Evolutionary conservation across 2,329 filamentous ascomycete genomes (phyloP), one percentile per base, ranked within the genome.

Genomic region (Lecanoromycetidae sp.): DNA sequence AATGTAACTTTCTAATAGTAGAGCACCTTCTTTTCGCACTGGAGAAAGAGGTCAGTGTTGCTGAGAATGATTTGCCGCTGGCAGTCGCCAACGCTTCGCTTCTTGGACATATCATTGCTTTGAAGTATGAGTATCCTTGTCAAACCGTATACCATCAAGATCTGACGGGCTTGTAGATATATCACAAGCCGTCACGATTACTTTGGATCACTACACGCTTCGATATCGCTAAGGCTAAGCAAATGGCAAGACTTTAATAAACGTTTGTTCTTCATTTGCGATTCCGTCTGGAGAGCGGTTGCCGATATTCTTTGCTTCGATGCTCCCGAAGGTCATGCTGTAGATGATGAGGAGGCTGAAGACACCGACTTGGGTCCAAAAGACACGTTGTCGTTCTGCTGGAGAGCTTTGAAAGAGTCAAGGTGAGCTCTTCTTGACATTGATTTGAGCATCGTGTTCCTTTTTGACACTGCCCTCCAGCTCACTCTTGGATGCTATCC

Each of bases 401-500:
- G 94, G 75, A 79, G 91, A 56, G 86, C 87, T 5, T 72, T 95
- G n/a, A 90, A 94, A 52, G 91, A 98, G 65, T 86, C 88, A 20
- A 94, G 86, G 83, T 87, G 67, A 51, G 65, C 46, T 50, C 17
- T 32, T 50, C 22, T 38, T 15, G 10, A 4, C 10, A 3, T 2
- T 8, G 13, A 7, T 25, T 2, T 23, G 13, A 38, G 17, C 6
- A 27, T 27, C 26, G 44, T 52, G 54, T 55, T n/a, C n/a, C n/a
- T n/a, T n/a, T n/a, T n/a, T 62, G 52, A 61, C 39, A 2, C 4
- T n/a, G 3, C 1, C 15, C 17, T 9, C 15, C 30, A 91, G 87
- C 62, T 79, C 86, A 47, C 67, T 93, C 4, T 71, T 90, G 61
- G 76, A 80, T 52, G 70, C 73, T 0, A 72, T 84, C 30, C 65